Evolutionary conservation across 2,329 filamentous ascomycete species (phyloP).

Genomic region (Ploettnerulaceae sp.): DNA sequence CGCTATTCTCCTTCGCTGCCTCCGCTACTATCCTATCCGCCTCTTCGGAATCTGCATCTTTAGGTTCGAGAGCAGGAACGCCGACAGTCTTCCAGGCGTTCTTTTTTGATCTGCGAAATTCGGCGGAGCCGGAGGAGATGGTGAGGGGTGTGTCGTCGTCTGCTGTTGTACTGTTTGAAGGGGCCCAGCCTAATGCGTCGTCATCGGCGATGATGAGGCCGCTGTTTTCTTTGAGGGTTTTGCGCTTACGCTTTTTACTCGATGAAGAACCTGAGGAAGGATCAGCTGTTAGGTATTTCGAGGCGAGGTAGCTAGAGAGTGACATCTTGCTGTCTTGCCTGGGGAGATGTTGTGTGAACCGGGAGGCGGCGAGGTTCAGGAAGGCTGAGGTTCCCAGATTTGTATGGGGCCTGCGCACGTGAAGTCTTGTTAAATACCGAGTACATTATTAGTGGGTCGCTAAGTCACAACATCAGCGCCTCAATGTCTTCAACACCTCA

Average conservation of each 20-base stretch:
- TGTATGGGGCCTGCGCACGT: too few relatives aligned
- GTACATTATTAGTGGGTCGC: too few relatives aligned
- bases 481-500: too few relatives aligned
- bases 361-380: neutral
- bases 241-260: constrained; percentile 63
- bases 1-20: constrained; percentile 62
- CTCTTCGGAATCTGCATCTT: constrained; percentile 49
- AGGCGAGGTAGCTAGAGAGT: constrained; percentile 80
- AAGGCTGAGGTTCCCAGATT: neutral
- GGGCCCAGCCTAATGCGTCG: constrained; percentile 42
- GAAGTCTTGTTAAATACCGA: too few relatives aligned
- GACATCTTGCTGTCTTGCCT: constrained; percentile 20
- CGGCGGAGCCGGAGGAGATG: constrained; percentile 44
- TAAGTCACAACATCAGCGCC: too few relatives aligned
- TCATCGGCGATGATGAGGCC: constrained; percentile 63
- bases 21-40: constrained; percentile 76
- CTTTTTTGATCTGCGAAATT: constrained; percentile 72
- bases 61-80: constrained; percentile 33
- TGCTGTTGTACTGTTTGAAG: constrained; percentile 42
- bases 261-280: constrained; percentile 44
- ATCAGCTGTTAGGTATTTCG: constrained; percentile 79
- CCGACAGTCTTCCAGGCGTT: constrained; percentile 75
- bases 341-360: neutral
- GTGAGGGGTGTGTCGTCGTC: constrained; percentile 48
- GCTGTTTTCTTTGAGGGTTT: constrained; percentile 40